A percentile compares a stretch with the other conserved stretches of the same genome.
Conservation (phyloP, 192 early-diverging fungal species). For the Cladochytrium replicatum region DNA sequence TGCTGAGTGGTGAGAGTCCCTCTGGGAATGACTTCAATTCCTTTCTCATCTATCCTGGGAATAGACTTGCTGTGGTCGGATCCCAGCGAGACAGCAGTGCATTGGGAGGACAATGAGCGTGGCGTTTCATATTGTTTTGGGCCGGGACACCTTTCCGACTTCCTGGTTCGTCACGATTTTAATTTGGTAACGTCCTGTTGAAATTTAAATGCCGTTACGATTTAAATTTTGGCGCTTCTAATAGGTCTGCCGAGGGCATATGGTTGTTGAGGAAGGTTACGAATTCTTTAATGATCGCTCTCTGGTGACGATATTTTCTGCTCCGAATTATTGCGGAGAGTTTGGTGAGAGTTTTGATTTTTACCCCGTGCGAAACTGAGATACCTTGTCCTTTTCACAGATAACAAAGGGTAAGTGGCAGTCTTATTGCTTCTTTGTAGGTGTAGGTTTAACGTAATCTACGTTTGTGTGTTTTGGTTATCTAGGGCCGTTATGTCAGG, state of each 20-base stretch:
- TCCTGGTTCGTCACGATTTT: constrained; percentile 75
- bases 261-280: constrained; percentile 97
- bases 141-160: constrained; percentile 68
- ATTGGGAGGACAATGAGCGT: constrained; percentile 90
- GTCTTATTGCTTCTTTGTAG: not conserved
- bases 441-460: too few relatives aligned
- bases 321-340: constrained; percentile 96
- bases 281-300: constrained; percentile 88
- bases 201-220: not conserved
- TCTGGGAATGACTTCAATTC: too few relatives aligned
- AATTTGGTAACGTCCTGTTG: constrained; percentile 57
- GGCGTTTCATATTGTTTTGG: constrained; percentile 95
- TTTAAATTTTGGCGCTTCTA: not conserved
- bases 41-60: too few relatives aligned
- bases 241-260: constrained; percentile 68
- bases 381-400: too few relatives aligned
- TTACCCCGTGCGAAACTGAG: too few relatives aligned
- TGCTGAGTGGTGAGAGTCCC: constrained; percentile 71
- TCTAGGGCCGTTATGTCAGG: constrained; percentile 81
- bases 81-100: constrained; percentile 62
- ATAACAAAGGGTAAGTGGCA: constrained; percentile 30
- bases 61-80: constrained; percentile 86
- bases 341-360: constrained; percentile 46
- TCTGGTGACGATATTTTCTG: constrained; percentile 88
- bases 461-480: too few relatives aligned